These are phyloP conservation scores for Eimeria tenella DNA, from an alignment of 169 alveolate genomes.

Conservation along the genomic window DNA sequence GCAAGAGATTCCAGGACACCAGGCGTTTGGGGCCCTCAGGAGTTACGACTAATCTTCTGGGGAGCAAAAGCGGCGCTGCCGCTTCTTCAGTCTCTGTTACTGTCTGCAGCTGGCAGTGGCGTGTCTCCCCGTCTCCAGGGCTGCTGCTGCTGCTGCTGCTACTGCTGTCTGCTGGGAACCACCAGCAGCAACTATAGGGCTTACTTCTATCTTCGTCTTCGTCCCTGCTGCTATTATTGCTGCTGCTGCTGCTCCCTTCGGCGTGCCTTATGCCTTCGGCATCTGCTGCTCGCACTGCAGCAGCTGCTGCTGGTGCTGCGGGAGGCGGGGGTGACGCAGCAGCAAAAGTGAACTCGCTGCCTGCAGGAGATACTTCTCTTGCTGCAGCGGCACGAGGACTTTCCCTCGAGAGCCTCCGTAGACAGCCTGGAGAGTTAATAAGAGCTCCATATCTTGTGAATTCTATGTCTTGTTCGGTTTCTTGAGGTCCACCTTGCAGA, in stretches of 20 bases:
- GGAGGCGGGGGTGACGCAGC: constrained; percentile 15
- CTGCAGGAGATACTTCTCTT: constrained; percentile 34
- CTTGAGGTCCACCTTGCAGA: background rate
- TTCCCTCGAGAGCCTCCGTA: background rate
- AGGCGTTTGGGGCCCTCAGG: background rate
- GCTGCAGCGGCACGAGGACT: background rate
- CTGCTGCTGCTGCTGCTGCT: constrained; percentile 46
- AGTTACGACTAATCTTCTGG: background rate
- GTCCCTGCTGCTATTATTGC: background rate
- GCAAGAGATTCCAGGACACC: background rate
- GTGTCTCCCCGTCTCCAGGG: background rate
- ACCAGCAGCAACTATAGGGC: constrained; percentile 6
- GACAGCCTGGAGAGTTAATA: no score
- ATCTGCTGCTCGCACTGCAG: background rate
- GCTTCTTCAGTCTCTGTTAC: background rate
- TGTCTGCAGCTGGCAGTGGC: constrained; percentile 6
- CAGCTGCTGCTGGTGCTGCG: constrained; percentile 37
- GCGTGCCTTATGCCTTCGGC: background rate
- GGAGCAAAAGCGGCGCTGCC: background rate
- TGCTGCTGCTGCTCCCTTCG: background rate
- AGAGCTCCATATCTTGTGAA: no score
- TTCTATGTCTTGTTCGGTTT: no score
- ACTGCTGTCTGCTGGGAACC: constrained; percentile 5
- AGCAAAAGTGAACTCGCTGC: constrained; percentile 10
- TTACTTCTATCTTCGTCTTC: background rate